Evolutionary conservation across 169 alveolate species (phyloP), one percentile per base, ranked within the genome.

Genomic region (Plasmodium vivax): DNA sequence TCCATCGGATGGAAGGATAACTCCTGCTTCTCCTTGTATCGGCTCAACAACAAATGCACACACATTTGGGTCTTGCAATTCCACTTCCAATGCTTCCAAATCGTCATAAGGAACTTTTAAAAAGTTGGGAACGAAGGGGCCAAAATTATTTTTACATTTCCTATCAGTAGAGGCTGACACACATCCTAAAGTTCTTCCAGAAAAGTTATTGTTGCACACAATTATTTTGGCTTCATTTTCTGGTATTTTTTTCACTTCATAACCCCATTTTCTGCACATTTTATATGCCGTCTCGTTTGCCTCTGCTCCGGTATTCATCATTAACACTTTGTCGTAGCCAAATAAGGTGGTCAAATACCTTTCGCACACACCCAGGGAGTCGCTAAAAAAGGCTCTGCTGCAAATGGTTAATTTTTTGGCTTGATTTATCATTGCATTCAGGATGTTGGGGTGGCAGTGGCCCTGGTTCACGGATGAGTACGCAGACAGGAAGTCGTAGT

Each of bases 1-100:
- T 27, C 97, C 97, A 47, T 95, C 96, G n/a, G 93, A 91, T 2
- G 99, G 99, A n/a, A 98, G 96, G 32, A 97, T 96, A 19, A 98
- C 99, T 19, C 99, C 99, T 9, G 98, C 99, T 94, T 98, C 99
- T 23, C 99, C 99, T 95, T 98, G 98, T 62, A 98, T 98, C 0
- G 99, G 99, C 95, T 98, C 99, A 43, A 98, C 97, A 95, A 97
- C 85, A 80, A 97, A 96, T 10, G 98, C 99, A 32, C 98, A 98
- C 19, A 97, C 96, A 83, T 96, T 95, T 3, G 98, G 98, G 85
- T 97, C 97, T 72, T 93, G 62, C 51, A 98, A 85, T 75, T 85
- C 81, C 7, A 56, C 36, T 93, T 94, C 96, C 12, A 96, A 79
- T 19, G 96, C 97, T 62, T 88, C 94, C 34, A 97, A 84, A 68